These are phyloP conservation scores for Aspergillus oerlinghausenensis DNA, from an alignment of 2,329 filamentous ascomycete species.

Conservation along the genomic window DNA sequence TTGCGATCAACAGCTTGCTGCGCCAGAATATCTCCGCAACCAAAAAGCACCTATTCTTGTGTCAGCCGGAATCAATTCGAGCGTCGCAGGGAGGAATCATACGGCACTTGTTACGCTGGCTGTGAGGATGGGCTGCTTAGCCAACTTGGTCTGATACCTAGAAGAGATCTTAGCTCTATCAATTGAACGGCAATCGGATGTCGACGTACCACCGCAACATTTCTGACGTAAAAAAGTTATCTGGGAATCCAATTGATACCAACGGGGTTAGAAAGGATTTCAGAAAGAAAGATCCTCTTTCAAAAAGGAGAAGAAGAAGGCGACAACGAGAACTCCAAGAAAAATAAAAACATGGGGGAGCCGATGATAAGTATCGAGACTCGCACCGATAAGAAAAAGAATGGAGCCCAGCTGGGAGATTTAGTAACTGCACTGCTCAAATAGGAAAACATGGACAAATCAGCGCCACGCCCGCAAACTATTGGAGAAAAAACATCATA, in stretches of 20 bases:
- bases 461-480: conserved; percentile 10
- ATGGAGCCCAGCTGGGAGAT: neutral
- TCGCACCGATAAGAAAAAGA: conserved; percentile 15
- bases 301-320: neutral
- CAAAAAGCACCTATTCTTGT: conserved; percentile 67
- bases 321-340: neutral
- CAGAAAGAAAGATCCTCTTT: neutral
- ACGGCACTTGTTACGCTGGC: conserved; percentile 83
- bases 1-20: conserved; percentile 86
- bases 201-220: conserved; percentile 36
- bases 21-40: conserved; percentile 82
- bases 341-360: neutral
- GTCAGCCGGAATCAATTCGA: neutral
- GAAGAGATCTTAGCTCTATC: conserved; percentile 14
- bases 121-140: conserved; percentile 77
- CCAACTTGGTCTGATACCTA: conserved; percentile 83
- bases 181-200: conserved; percentile 1
- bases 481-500: conserved; percentile 8
- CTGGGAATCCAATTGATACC: neutral
- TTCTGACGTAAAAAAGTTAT: conserved; percentile 3
- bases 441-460: conserved; percentile 11
- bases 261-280: neutral
- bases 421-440: conserved; percentile 3
- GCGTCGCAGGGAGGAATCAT: conserved; percentile 12
- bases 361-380: conserved; percentile 1